A percentile compares a stretch with the other conserved stretches of the same genome.
phyloP scores from a whole-genome alignment of 305 asterid species.

The Fraxinus baroniana region DNA sequence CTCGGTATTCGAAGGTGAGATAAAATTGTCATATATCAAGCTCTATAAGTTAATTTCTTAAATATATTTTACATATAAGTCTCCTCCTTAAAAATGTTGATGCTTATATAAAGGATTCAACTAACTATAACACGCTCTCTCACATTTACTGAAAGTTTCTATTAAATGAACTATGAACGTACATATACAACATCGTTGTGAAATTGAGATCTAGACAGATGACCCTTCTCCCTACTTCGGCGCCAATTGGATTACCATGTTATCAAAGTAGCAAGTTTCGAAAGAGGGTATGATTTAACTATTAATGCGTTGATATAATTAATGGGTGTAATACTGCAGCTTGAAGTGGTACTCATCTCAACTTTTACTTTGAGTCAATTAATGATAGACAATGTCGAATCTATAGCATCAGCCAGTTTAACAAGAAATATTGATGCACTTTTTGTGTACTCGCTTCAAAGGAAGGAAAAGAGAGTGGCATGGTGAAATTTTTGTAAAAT shows the following conservation, averaged over 20 bases:
- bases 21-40: background rate
- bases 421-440: background rate
- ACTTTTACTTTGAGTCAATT: background rate
- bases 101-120: background rate
- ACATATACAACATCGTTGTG: background rate
- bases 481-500: background rate
- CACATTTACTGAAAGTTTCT: background rate
- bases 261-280: background rate
- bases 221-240: background rate
- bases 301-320: background rate
- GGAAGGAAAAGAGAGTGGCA: constrained; percentile 4
- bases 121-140: background rate
- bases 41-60: background rate
- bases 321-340: background rate
- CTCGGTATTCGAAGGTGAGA: background rate
- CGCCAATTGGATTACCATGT: background rate
- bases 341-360: background rate
- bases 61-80: background rate
- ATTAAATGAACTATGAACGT: background rate
- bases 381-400: background rate
- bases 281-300: background rate
- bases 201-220: background rate
- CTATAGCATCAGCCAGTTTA: background rate
- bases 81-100: background rate
- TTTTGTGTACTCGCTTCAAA: background rate